phyloP scores from a whole-genome alignment of 106 monocot species.

The Apostasia ramifera region DNA sequence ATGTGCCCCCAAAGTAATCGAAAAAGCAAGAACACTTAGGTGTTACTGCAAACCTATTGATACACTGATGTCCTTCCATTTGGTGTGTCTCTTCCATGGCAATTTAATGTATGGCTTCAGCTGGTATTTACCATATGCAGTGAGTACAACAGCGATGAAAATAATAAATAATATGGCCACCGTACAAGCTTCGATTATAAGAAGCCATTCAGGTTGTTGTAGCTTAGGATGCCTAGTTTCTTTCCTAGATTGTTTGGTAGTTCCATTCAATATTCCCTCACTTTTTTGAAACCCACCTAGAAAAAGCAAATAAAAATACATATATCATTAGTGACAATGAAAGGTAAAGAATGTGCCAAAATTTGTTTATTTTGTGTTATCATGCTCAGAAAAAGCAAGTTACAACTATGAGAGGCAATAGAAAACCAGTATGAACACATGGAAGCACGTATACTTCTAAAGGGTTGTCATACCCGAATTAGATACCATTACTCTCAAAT shows the following conservation, averaged over 20 bases:
- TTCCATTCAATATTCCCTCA: constrained; percentile 11
- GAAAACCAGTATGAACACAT: no score
- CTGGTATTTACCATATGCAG: constrained; percentile 32
- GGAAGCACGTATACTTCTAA: no score
- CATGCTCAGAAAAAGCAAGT: no score
- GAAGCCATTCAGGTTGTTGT: constrained; percentile 55
- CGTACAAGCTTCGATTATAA: constrained; percentile 72
- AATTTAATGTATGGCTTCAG: constrained; percentile 24
- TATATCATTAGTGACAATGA: no score
- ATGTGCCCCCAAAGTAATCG: not conserved
- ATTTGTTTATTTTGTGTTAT: no score
- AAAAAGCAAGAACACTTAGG: not conserved
- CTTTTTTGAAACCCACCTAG: constrained; percentile 31
- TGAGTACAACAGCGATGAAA: constrained; percentile 21
- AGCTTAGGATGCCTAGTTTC: constrained; percentile 16
- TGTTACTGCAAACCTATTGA: constrained; percentile 40
- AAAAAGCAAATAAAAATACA: not conserved
- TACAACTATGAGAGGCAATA: no score
- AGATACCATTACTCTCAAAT: no score
- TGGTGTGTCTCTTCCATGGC: constrained; percentile 39
- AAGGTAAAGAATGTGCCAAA: no score
- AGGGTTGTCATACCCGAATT: no score
- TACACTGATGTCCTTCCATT: constrained; percentile 34
- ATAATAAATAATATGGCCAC: constrained; percentile 43
- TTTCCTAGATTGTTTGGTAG: constrained; percentile 12